A percentile compares a stretch with the other conserved stretches of the same genome.
These are phyloP conservation scores for Rauvolfia tetraphylla DNA, from an alignment of 257 asterid species.

Conservation along the genomic window DNA sequence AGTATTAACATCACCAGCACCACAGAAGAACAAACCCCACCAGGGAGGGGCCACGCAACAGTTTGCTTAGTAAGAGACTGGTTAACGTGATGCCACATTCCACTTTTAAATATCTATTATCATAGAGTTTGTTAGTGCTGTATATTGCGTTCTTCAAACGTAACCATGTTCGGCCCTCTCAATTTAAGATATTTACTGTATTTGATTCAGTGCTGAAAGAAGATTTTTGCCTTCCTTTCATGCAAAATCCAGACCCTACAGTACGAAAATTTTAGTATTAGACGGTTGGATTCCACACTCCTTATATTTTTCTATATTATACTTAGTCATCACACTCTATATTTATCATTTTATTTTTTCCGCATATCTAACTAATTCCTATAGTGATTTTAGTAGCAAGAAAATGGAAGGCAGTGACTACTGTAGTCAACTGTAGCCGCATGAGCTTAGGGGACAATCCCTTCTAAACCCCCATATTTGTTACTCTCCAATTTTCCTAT, in stretches of 20 bases:
- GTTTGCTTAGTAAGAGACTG: not conserved
- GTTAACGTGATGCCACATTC: slow-evolving; percentile 6
- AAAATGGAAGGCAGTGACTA: not conserved
- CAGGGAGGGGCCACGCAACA: not conserved
- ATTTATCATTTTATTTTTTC: no score
- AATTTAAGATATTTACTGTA: not conserved
- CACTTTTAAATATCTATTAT: slow-evolving; percentile 11
- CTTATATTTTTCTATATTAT: no score
- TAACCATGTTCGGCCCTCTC: slow-evolving; percentile 17
- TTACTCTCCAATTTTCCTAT: not conserved
- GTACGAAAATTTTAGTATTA: no score
- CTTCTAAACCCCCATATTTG: no score
- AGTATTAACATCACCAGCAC: slow-evolving; percentile 13
- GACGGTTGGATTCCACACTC: no score
- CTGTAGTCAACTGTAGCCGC: not conserved
- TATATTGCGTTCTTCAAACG: slow-evolving; percentile 17
- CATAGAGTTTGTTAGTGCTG: slow-evolving; percentile 20
- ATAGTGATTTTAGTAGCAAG: not conserved
- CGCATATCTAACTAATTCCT: not conserved
- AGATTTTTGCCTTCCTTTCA: not conserved
- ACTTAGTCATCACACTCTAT: no score
- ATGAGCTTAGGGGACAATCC: not conserved
- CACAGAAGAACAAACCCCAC: not conserved
- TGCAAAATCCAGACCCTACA: not conserved
- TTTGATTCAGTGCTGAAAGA: not conserved